Percentiles rank a stretch among this genome's conserved stretches.
Evolutionary conservation across 208 protist genomes (phyloP).

Genomic region (Crithidia acanthocephali): DNA sequence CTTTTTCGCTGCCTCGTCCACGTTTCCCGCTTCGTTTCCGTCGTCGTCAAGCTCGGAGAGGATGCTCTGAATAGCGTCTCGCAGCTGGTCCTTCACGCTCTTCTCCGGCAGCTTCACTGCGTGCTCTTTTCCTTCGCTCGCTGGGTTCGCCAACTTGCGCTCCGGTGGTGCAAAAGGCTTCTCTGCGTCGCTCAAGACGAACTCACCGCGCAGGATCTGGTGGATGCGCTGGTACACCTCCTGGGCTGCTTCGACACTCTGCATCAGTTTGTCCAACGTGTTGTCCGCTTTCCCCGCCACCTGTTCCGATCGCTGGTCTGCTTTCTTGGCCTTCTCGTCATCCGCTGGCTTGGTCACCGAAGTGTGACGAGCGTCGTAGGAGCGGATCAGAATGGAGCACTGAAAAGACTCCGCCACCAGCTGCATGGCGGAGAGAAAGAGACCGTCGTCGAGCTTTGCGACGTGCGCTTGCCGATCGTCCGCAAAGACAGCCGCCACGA

Average conservation of each 20-base stretch:
- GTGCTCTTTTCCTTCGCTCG: not conserved
- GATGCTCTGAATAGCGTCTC: constrained; percentile 1
- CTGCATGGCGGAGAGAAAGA: constrained; percentile 32
- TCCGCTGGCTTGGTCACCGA: not conserved
- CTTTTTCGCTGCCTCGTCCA: not conserved
- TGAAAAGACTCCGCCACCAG: constrained; percentile 16
- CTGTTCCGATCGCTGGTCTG: not conserved
- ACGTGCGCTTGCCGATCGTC: constrained; percentile 19
- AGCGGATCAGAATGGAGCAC: constrained; percentile 8
- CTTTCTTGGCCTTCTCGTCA: not conserved
- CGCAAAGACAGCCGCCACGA: not conserved
- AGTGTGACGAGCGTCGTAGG: constrained; percentile 4
- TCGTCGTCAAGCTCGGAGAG: constrained; percentile 20
- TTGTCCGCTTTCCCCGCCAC: not conserved
- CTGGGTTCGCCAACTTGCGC: not conserved
- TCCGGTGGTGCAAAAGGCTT: constrained; percentile 23
- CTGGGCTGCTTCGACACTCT: constrained; percentile 10
- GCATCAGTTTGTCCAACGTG: constrained; percentile 1
- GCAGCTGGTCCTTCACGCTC: constrained; percentile 13
- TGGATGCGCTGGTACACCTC: constrained; percentile 19
- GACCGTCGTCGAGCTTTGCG: constrained; percentile 27
- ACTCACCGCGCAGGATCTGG: constrained; percentile 21
- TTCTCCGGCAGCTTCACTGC: not conserved
- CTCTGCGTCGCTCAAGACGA: constrained; percentile 15
- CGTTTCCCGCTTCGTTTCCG: not conserved